Conservation (phyloP, 495 filamentous ascomycete genomes). For the Trichoderma erinaceum region DNA sequence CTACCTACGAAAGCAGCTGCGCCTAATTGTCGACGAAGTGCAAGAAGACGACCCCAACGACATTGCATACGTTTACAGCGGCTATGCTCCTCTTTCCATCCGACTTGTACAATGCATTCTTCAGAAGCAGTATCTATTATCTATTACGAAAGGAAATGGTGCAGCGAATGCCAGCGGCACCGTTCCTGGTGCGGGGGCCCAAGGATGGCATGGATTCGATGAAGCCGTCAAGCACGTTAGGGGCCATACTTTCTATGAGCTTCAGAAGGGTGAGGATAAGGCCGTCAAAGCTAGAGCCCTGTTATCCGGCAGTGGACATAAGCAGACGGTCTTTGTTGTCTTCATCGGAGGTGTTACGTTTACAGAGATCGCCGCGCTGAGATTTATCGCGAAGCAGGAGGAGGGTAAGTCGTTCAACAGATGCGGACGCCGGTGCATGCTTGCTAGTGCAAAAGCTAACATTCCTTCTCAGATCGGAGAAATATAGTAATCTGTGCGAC, state of each 20-base stretch:
- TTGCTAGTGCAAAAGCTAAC: constrained; percentile 15
- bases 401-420: constrained; percentile 48
- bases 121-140: constrained; percentile 77
- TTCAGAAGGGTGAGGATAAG: constrained; percentile 91
- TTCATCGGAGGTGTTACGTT: constrained; percentile 93
- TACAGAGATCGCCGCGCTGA: constrained; percentile 89
- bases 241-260: constrained; percentile 83
- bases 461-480: constrained; percentile 44
- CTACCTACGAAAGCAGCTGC: constrained; percentile 74
- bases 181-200: constrained; percentile 52
- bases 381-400: constrained; percentile 84
- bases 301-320: constrained; percentile 63
- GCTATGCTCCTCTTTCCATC: constrained; percentile 89
- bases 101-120: constrained; percentile 92
- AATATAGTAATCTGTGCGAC: constrained; percentile 91
- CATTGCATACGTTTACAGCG: constrained; percentile 94
- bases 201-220: constrained; percentile 88
- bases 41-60: constrained; percentile 96
- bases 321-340: constrained; percentile 85
- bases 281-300: constrained; percentile 83
- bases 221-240: constrained; percentile 77
- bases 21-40: constrained; percentile 91
- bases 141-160: constrained; percentile 54
- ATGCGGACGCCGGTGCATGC: not conserved
- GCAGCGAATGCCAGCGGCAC: constrained; percentile 42